These are phyloP conservation scores for Trichosporon faecale DNA, from an alignment of 1,284 basidiomycete species.

Conservation along the genomic window DNA sequence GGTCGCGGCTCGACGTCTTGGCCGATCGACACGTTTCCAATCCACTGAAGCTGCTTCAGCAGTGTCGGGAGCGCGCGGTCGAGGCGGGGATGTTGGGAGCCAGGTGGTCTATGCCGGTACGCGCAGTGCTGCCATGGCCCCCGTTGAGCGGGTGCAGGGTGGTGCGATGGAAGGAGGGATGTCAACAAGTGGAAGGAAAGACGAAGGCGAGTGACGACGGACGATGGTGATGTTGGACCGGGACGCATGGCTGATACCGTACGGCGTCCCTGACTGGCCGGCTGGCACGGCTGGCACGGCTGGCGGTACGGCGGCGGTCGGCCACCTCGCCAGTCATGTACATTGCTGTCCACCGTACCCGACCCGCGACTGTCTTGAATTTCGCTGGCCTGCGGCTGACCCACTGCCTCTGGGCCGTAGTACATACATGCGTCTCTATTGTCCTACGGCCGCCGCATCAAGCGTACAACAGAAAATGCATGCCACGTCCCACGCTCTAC, in stretches of 20 bases:
- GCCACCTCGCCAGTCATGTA: background rate
- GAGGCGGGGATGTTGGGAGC: background rate
- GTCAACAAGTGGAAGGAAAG: background rate
- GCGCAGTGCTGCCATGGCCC: slow-evolving; percentile 1
- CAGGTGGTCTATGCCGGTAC: slow-evolving; percentile 1
- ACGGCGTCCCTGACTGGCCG: slow-evolving; percentile 1
- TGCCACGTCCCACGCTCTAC: background rate
- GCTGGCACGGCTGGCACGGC: background rate
- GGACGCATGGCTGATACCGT: background rate
- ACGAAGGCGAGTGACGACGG: background rate
- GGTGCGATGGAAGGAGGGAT: background rate
- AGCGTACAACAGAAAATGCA: slow-evolving; percentile 1
- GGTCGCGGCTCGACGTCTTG: background rate
- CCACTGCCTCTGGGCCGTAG: background rate
- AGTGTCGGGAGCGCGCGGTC: background rate
- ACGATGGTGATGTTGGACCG: slow-evolving; percentile 1
- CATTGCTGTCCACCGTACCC: background rate
- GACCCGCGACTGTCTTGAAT: background rate
- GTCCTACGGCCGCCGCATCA: background rate
- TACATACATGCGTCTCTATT: background rate
- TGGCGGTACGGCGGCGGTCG: background rate
- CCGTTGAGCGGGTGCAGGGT: background rate
- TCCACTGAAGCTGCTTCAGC: background rate
- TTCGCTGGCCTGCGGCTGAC: background rate
- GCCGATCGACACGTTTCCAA: slow-evolving; percentile 8